Conservation (phyloP, 192 early-diverging fungal genomes). For the Gonapodya prolifera region DNA sequence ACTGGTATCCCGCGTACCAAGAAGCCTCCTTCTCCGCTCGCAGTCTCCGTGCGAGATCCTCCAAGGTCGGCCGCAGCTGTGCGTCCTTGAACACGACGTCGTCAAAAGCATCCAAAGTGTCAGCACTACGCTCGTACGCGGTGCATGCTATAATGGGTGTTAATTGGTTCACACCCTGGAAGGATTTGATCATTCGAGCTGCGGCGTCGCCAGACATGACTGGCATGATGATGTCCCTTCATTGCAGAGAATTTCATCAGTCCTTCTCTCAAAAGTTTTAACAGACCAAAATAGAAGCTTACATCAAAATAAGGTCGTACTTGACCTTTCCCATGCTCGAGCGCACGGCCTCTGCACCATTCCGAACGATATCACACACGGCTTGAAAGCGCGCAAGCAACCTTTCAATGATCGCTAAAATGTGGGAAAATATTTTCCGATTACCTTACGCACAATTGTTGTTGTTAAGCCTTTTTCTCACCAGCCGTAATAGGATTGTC, state of each 20-base stretch:
- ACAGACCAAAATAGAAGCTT: constrained; percentile 87
- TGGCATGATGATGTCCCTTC: constrained; percentile 5
- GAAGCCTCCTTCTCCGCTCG: too few relatives aligned
- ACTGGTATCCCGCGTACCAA: too few relatives aligned
- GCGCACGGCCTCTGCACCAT: constrained; percentile 82
- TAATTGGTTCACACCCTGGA: constrained; percentile 67
- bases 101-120: constrained; percentile 42
- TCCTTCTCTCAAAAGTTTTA: too few relatives aligned
- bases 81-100: constrained; percentile 46
- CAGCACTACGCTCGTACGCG: constrained; percentile 50
- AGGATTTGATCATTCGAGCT: constrained; percentile 88
- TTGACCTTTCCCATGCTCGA: constrained; percentile 76
- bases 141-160: constrained; percentile 77
- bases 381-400: constrained; percentile 61
- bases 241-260: neutral
- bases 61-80: neutral
- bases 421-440: too few relatives aligned
- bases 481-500: constrained; percentile 73
- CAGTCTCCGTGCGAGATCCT: too few relatives aligned
- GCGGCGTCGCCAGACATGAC: constrained; percentile 83
- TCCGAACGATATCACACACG: constrained; percentile 70
- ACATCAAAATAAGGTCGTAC: constrained; percentile 92
- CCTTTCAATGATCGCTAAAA: constrained; percentile 79
- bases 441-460: too few relatives aligned
- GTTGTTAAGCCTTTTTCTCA: constrained; percentile 20